Evolutionary conservation across 2,329 filamentous ascomycete genomes (phyloP).

Genomic region (Hypoxylon sp.): DNA sequence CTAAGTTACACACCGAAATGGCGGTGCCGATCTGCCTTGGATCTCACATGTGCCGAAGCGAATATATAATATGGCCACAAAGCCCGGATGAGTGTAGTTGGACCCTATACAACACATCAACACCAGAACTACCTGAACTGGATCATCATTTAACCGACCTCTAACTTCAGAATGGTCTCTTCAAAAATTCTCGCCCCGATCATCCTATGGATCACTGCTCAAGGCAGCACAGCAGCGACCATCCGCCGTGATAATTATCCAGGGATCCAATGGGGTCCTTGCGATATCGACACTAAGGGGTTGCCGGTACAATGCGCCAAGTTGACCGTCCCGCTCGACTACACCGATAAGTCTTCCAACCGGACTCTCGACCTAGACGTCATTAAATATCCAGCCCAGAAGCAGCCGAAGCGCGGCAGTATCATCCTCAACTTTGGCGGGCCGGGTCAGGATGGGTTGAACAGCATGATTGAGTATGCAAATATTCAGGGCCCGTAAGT

Average conservation of each 20-base stretch:
- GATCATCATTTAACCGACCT: background rate
- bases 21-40: background rate
- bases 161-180: slow-evolving; percentile 24
- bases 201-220: slow-evolving; percentile 14
- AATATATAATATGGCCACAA: slow-evolving; percentile 20
- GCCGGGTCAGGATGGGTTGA: slow-evolving; percentile 49
- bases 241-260: slow-evolving; percentile 14
- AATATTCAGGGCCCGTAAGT: slow-evolving; percentile 25
- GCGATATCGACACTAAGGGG: slow-evolving; percentile 37
- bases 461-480: slow-evolving; percentile 38
- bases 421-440: slow-evolving; percentile 60
- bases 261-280: slow-evolving; percentile 45
- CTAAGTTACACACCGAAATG: background rate
- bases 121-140: background rate
- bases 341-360: slow-evolving; percentile 49
- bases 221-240: slow-evolving; percentile 13
- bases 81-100: background rate
- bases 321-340: slow-evolving; percentile 60
- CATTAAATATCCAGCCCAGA: slow-evolving; percentile 53
- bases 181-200: slow-evolving; percentile 3
- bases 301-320: slow-evolving; percentile 55
- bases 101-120: background rate
- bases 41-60: background rate
- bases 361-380: slow-evolving; percentile 54
- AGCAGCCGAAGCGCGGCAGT: slow-evolving; percentile 54